These are phyloP conservation scores for Dendrocalamus sinicus DNA, from an alignment of 176 grass and related monocot species.

Conservation along the genomic window DNA sequence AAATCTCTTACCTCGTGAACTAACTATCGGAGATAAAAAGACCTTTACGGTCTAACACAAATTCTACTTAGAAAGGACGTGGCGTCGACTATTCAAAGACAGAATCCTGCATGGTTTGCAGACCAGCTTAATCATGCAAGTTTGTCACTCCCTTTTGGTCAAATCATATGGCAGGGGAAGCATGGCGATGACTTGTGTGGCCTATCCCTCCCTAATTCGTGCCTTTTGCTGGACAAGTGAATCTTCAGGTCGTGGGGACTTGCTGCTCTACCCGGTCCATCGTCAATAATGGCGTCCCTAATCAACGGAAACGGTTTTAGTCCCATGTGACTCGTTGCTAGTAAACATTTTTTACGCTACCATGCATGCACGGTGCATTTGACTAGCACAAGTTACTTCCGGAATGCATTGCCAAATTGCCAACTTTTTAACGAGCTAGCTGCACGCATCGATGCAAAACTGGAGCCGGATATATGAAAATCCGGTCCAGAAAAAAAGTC, in stretches of 20 bases:
- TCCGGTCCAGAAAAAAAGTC: too few relatives aligned
- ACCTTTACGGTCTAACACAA: too few relatives aligned
- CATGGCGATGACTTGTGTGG: neutral
- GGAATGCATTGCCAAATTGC: too few relatives aligned
- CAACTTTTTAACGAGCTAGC: too few relatives aligned
- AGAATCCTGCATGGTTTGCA: neutral
- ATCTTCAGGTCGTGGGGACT: neutral
- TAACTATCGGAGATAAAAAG: too few relatives aligned
- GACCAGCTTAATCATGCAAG: conserved; percentile 14
- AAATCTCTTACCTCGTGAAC: too few relatives aligned
- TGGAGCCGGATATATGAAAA: too few relatives aligned
- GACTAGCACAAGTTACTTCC: neutral
- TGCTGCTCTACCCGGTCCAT: neutral
- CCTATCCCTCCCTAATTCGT: conserved; percentile 15
- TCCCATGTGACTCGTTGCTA: neutral
- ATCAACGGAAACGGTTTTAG: conserved; percentile 22
- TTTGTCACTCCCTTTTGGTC: neutral
- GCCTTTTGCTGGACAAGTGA: conserved; percentile 25
- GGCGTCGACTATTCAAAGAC: neutral
- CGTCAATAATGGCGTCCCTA: conserved; percentile 30
- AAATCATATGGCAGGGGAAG: conserved; percentile 2
- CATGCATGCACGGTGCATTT: neutral
- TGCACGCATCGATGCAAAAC: too few relatives aligned
- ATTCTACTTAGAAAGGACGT: neutral
- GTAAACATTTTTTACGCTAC: neutral